Evolutionary conservation across 306 rosid genomes (phyloP), one percentile per base, ranked within the genome.

Genomic region (Echinosophora koreensis): DNA sequence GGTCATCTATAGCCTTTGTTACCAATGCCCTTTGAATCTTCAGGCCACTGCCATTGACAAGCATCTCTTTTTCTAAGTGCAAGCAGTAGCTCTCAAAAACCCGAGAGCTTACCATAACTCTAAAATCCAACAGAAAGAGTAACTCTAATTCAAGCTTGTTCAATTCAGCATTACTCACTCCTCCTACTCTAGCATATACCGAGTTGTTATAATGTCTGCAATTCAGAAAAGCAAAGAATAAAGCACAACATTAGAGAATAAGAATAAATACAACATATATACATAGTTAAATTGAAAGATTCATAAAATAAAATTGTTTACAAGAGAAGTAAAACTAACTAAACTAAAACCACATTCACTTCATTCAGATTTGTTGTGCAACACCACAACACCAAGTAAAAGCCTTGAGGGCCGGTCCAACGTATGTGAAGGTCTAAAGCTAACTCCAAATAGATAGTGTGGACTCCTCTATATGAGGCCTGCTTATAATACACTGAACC

Each of bases 141-240:
- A 95, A 80, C 87, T 94, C 97, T 59, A 92, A 13, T 74, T 94
- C 98, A 14, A 94, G 88, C 85, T 72, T 94, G 90, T 94, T 92
- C 75, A 94, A 5, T 74, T 92, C 98, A 44, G 61, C 82, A 52
- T 90, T 95, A 86, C 91, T 92, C 64, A 95, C 95, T 64, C 97
- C 97, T 35, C 96, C 95, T 67, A 89, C 88, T 76, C 92, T 69
- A 34, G 98, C 97, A 76, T 88, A 90, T 74, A 90, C 91, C 37
- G 92, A 88, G 44, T 92, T 94, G 84, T 90, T 89, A 27, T 90
- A 94, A 63, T 90, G 98, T 80, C 97, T 94, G 78, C 76, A 82
- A 67, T 34, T 5, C 69, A 70, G 4, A 49, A 68, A 72, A 27
- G 3, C 67, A 41, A 55, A 57, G 13, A 71, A 15, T 9, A 34